These are phyloP conservation scores for Dillenia turbinata DNA, from an alignment of 164 flowering plant species.

Conservation along the genomic window DNA sequence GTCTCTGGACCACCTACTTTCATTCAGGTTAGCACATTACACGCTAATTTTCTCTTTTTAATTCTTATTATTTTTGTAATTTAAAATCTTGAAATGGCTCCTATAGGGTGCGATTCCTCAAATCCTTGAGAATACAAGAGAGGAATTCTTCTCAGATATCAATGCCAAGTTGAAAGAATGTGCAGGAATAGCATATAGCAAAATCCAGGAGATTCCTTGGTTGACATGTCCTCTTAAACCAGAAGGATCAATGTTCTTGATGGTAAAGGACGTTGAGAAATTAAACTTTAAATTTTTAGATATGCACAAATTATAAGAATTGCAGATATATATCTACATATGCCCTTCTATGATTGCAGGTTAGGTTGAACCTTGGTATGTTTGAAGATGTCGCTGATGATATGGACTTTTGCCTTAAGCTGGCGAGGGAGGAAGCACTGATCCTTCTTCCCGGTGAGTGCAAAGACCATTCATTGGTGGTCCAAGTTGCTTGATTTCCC, in stretches of 20 bases:
- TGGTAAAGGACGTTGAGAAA: conserved; percentile 37
- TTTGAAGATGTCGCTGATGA: conserved; percentile 64
- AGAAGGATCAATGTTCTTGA: conserved; percentile 78
- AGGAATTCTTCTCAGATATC: conserved; percentile 41
- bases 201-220: conserved; percentile 48
- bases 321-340: background rate
- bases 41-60: background rate
- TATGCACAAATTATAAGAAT: background rate
- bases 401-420: conserved; percentile 75
- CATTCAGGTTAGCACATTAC: conserved; percentile 48
- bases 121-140: conserved; percentile 54
- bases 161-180: conserved; percentile 36
- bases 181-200: conserved; percentile 38
- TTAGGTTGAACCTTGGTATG: conserved; percentile 44
- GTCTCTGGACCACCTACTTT: conserved; percentile 81
- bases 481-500: no score
- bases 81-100: background rate
- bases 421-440: conserved; percentile 76
- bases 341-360: conserved; percentile 26
- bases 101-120: conserved; percentile 70
- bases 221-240: conserved; percentile 51
- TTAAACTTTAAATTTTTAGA: no score
- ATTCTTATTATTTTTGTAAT: background rate
- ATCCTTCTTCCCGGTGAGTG: conserved; percentile 72
- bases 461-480: no score